Percentiles rank a stretch among this genome's conserved stretches.
Evolutionary conservation across 2,329 filamentous ascomycete species (phyloP).

Genomic region (Zasmidium angulare): DNA sequence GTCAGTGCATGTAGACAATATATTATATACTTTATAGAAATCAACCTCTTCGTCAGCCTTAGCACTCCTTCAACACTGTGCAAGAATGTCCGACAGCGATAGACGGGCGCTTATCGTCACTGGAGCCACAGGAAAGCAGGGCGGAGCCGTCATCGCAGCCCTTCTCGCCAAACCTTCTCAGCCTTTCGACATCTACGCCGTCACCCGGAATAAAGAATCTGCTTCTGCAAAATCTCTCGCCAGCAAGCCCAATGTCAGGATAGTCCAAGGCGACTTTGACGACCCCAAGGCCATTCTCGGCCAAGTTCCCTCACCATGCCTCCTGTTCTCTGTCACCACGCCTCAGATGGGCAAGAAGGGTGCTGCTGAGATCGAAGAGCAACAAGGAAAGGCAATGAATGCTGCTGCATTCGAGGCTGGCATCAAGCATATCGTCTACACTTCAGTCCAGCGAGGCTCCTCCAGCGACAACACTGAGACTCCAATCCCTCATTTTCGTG

Average conservation of each 20-base stretch:
- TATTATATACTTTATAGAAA: not conserved
- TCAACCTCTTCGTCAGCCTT: not conserved
- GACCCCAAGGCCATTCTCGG: conserved; percentile 53
- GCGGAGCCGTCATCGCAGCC: conserved; percentile 44
- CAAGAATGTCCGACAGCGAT: conserved; percentile 21
- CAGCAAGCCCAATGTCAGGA: conserved; percentile 47
- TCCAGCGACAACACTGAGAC: conserved; percentile 55
- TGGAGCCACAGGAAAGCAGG: conserved; percentile 50
- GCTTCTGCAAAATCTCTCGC: conserved; percentile 51
- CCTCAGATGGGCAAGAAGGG: conserved; percentile 32
- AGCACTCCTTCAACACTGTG: not conserved
- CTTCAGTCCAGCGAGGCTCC: conserved; percentile 57
- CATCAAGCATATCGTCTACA: conserved; percentile 64
- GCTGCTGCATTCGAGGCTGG: conserved; percentile 56
- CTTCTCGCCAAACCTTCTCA: conserved; percentile 37
- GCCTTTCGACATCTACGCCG: conserved; percentile 53
- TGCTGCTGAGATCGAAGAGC: conserved; percentile 41
- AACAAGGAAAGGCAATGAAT: conserved; percentile 61
- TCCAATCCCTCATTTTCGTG: conserved; percentile 60
- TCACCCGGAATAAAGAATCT: conserved; percentile 58
- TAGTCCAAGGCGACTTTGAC: conserved; percentile 60
- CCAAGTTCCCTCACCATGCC: conserved; percentile 28
- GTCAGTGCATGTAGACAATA: not conserved
- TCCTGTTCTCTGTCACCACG: conserved; percentile 28
- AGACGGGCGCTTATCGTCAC: conserved; percentile 42